Evolutionary conservation across 495 filamentous ascomycete species (phyloP).

Genomic region (Neurospora sp.): DNA sequence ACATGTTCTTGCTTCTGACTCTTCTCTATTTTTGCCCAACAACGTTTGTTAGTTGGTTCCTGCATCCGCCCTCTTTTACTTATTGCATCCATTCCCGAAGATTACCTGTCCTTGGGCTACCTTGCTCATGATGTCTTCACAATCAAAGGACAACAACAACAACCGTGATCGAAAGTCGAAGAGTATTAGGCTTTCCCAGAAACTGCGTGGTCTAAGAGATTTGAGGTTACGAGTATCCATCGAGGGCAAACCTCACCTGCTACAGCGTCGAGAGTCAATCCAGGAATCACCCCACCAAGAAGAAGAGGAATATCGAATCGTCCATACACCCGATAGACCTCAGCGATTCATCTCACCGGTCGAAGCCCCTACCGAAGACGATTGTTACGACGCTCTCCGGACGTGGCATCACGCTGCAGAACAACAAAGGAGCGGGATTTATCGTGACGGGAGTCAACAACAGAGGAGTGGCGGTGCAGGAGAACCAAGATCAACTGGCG

Average conservation of each 20-base stretch:
- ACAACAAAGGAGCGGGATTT: neutral
- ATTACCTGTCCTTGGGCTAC: neutral
- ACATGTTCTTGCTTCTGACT: neutral
- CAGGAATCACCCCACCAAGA: neutral
- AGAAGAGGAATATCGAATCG: constrained; percentile 8
- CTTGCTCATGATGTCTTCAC: neutral
- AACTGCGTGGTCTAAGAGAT: constrained; percentile 11
- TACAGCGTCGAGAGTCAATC: neutral
- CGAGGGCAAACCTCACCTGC: neutral
- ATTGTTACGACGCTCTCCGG: constrained; percentile 15
- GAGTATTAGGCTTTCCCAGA: constrained; percentile 7
- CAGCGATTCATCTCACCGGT: constrained; percentile 1
- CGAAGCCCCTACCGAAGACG: constrained; percentile 16
- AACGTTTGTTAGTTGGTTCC: neutral
- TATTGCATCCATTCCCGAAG: neutral
- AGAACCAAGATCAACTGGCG: neutral
- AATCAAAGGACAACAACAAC: neutral
- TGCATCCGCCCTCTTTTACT: neutral
- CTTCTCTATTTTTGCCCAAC: neutral
- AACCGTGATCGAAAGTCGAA: constrained; percentile 1
- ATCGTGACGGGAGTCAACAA: neutral
- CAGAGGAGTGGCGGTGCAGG: neutral
- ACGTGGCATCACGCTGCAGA: constrained; percentile 12
- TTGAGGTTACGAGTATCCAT: neutral
- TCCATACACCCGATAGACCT: constrained; percentile 22